These are phyloP conservation scores for Discostella stelligeroides DNA, from an alignment of 108 stramenopile species.

Conservation along the genomic window DNA sequence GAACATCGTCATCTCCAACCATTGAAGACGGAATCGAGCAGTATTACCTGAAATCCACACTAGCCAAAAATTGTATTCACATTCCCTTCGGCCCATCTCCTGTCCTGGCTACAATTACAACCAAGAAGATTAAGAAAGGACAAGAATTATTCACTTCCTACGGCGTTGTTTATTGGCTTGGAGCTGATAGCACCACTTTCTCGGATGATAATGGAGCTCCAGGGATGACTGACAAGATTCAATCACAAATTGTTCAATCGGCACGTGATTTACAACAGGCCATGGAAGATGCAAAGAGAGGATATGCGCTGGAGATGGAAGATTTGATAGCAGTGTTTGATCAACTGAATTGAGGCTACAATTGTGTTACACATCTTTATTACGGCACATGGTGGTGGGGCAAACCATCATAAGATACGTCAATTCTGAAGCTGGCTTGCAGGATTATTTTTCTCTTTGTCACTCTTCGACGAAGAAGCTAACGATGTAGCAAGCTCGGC, in stretches of 20 bases:
- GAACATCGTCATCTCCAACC: conserved; percentile 35
- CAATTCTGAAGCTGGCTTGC: too few relatives aligned
- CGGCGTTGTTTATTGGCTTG: conserved; percentile 44
- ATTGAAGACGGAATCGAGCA: conserved; percentile 36
- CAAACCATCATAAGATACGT: too few relatives aligned
- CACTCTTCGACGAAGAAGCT: conserved; percentile 3
- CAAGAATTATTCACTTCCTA: conserved; percentile 43
- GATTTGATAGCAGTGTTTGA: conserved; percentile 12
- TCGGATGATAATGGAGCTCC: not conserved
- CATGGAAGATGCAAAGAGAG: conserved; percentile 5
- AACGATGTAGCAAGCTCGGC: conserved; percentile 11
- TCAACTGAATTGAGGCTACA: not conserved
- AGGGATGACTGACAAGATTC: conserved; percentile 25
- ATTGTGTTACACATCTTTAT: not conserved
- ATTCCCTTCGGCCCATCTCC: conserved; percentile 41
- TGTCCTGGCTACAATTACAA: conserved; percentile 38
- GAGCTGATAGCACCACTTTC: conserved; percentile 9
- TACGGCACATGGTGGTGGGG: too few relatives aligned
- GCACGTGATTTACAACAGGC: conserved; percentile 36
- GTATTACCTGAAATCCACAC: conserved; percentile 44
- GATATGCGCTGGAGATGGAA: conserved; percentile 14
- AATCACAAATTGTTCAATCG: conserved; percentile 27
- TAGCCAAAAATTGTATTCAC: conserved; percentile 50
- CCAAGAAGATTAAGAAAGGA: conserved; percentile 42
- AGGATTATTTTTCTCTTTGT: conserved; percentile 1